Evolutionary conservation across 1,284 basidiomycete genomes (phyloP), one percentile per base, ranked within the genome.

Genomic region (Irpex sp.): DNA sequence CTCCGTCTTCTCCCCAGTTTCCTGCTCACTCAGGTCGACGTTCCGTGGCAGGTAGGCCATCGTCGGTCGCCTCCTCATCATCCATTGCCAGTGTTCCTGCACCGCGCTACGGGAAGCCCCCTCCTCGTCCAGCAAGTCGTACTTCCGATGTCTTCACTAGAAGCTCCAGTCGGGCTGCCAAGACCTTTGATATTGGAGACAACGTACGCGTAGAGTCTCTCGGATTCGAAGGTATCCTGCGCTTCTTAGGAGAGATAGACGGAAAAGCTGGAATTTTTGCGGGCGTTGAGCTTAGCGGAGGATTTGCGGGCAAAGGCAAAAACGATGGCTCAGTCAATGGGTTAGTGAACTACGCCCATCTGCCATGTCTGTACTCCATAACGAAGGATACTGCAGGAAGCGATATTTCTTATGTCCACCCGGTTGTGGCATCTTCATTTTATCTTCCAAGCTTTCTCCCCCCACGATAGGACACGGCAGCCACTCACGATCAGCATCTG

Each of bases 291-390:
- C 81, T 98, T n/a, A 79, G 84, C 67, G 89, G 88, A 46, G 91
- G 90, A 1, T 96, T 94, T 71, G 76, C 82, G 13, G 95, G 97
- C n/a, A 92, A 92, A 73, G 97, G 97, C 1, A 98, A 98, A 79
- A 99, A 99, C 71, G 88, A 98, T 71, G 97, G 97, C 19, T 86
- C 86, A 53, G 95, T 97, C 2, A 84, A 83, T 67, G 93, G 93
- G 95, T 97, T 72, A 81, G 93, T 59, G 49, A 46, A 50, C 35
- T 51, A 46, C 56, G 57, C 58, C 65, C 50, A 47, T 51, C 62
- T 63, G 57, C 26, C 58, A 59, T 65, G 53, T 62, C 33, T 58
- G 31, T 43, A 43, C 21, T 17, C 36, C 43, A 65, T 61, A 49
- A 43, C 37, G 31, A 17, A 39, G 7, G 33, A 58, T 53, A 61